A percentile compares a stretch with the other conserved stretches of the same genome.
These are phyloP conservation scores for Myotisia sp. DNA, from an alignment of 2,329 filamentous ascomycete species.

Conservation along the genomic window DNA sequence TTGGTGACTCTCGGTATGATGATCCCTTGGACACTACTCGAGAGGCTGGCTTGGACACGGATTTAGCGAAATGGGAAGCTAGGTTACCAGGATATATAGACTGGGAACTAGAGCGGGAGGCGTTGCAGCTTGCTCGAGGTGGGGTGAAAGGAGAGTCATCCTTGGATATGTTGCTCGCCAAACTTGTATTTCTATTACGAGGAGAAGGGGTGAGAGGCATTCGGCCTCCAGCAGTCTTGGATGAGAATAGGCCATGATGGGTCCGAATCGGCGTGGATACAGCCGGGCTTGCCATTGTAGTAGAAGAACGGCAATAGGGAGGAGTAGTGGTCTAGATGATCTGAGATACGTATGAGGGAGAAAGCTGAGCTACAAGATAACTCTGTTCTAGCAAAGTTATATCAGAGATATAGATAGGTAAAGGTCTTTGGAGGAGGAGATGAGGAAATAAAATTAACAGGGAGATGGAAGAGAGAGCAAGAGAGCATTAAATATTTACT, in stretches of 20 bases:
- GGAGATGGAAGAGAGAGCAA: constrained; percentile 14
- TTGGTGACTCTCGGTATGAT: constrained; percentile 71
- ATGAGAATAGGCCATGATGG: constrained; percentile 82
- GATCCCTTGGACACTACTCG: constrained; percentile 39
- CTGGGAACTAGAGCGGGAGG: constrained; percentile 41
- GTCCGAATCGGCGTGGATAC: constrained; percentile 90
- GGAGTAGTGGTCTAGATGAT: too few relatives aligned
- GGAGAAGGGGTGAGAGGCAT: constrained; percentile 92
- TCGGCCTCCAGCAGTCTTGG: constrained; percentile 83
- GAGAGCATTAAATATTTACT: neutral
- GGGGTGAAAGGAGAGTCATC: constrained; percentile 65
- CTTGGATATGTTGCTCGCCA: constrained; percentile 34
- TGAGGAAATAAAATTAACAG: constrained; percentile 17
- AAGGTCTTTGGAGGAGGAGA: constrained; percentile 19
- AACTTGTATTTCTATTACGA: constrained; percentile 42
- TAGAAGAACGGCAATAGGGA: neutral
- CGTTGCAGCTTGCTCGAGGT: constrained; percentile 43
- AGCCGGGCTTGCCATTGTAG: constrained; percentile 64
- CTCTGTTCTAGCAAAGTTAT: constrained; percentile 20
- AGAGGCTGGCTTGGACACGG: constrained; percentile 32
- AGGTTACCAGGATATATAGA: constrained; percentile 71
- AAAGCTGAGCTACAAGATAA: constrained; percentile 26
- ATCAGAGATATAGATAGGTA: constrained; percentile 13
- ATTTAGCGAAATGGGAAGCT: constrained; percentile 62
- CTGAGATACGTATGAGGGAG: constrained; percentile 14